Evolutionary conservation across 306 rosid species (phyloP), one percentile per base, ranked within the genome.

Genomic region (Castanea sativa): DNA sequence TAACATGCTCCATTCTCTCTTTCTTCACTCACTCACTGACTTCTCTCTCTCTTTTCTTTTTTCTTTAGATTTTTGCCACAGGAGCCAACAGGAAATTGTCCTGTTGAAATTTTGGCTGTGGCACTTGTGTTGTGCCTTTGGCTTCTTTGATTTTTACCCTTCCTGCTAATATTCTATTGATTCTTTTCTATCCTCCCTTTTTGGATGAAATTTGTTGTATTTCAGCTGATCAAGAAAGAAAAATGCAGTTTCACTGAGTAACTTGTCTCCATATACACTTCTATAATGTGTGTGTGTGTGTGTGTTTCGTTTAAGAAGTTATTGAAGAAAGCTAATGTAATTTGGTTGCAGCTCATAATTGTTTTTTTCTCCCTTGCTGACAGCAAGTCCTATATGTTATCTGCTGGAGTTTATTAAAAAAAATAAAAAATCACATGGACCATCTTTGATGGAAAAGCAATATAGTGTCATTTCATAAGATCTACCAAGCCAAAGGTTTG

Each of bases 131-230:
- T 89, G 83, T 80, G 75, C 74, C 61, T 82, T 60, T 71, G 20
- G 70, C 71, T 76, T 80, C 33, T 6, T 29, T 64, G 25, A 30
- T 21, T 56, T 43, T 67, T 78, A 35, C n/a, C 73, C 45, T 55
- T 21, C 77, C 73, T 77, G 59, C 83, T 78, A 72, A 71, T 84
- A 91, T 92, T 91, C 76, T 76, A 91, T 88, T 88, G 82, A 85
- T 93, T 93, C 92, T 85, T 91, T 90, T 68, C 73, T 8, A 3
- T 51, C 75, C 27, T 80, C 29, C 38, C 25, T 59, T 30, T 58
- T 33, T 35, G 75, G 74, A 79, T 53, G 63, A 74, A 43, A 79
- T 33, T 55, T 14, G 75, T 71, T 85, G 84, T 82, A 83, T 38
- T 72, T 73, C 69, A 80, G 80, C 61, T 65, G 10, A 70, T 83